Base-by-base conservation (phyloP, 768 basidiomycete genomes). In the Leccinum sublutescens region DNA sequence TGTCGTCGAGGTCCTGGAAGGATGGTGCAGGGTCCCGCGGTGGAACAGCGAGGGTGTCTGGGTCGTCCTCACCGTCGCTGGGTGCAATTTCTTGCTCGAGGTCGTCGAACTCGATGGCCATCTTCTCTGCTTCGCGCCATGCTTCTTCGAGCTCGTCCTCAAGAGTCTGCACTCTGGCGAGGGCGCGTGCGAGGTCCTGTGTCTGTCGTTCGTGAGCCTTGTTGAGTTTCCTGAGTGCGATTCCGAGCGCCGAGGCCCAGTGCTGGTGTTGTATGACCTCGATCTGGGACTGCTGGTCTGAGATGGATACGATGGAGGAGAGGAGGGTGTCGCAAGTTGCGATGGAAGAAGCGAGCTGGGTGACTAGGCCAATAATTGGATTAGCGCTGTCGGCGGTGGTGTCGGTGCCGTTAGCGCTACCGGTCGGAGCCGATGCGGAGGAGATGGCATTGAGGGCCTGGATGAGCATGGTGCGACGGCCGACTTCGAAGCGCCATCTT, bases 221-320 rank as follows among this genome's bases (percentile, higher is more conserved):
- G 68, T 93, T 92, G 29, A 93, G 77, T 80, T 93, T 93, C 11
- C 90, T 82, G 53, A 93, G 69, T 2, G 88, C 90, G 62, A 93
- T 82, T 0, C 86, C 85, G 12, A 93, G 80, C 15, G 91, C 88
- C 19, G 88, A 89, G 1, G 88, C 80, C 74, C 82, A 85, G 71
- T 21, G 21, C 21, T 79, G 73, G 57, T 91, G 86, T 10, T 84
- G 27, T 27, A 27, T 27, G 27, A 27, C 7, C 27, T 27, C 27
- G 1, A 27, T 27, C 27, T 27, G 27, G 1, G 27, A 27, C 27
- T 27, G 27, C 27, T 27, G 8, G 27, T 27, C 27, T 27, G 27
- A 27, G 27, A 27, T 8, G 27, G 27, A 27, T 27, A 27, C 27
- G 27, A 27, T 27, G 27, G 27, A 27, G 27, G 27, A 27, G 27